These are phyloP conservation scores for Venturia pyrina DNA, from an alignment of 2,329 filamentous ascomycete genomes.

Conservation along the genomic window DNA sequence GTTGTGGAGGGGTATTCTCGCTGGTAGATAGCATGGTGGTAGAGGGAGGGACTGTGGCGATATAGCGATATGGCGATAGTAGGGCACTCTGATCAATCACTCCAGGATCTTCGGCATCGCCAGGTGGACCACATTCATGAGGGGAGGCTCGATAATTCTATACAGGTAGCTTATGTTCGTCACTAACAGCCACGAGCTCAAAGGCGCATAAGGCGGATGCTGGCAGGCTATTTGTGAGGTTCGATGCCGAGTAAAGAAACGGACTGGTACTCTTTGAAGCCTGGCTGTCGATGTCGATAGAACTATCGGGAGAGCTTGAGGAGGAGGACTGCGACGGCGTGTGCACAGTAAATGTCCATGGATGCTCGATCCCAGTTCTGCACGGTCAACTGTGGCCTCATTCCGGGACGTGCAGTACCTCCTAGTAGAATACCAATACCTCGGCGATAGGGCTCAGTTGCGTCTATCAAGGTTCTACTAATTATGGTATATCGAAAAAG, in stretches of 20 bases:
- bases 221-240: background rate
- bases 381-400: background rate
- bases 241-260: background rate
- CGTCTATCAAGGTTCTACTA: no score
- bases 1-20: background rate
- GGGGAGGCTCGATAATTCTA: background rate
- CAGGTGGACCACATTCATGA: background rate
- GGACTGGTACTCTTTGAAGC: background rate
- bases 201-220: constrained; percentile 5
- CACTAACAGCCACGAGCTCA: background rate
- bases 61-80: background rate
- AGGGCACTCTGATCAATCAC: background rate
- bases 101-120: background rate
- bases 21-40: background rate
- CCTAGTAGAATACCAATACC: background rate
- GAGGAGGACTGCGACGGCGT: no score
- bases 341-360: no score
- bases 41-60: background rate
- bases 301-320: no score
- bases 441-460: background rate
- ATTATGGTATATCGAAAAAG: background rate
- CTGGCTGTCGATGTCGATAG: no score
- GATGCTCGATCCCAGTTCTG: no score
- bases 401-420: background rate
- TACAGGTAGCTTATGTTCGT: background rate